Evolutionary conservation across 371 early-diverging fungal species (phyloP).

Genomic region (Mortierella sp.): DNA sequence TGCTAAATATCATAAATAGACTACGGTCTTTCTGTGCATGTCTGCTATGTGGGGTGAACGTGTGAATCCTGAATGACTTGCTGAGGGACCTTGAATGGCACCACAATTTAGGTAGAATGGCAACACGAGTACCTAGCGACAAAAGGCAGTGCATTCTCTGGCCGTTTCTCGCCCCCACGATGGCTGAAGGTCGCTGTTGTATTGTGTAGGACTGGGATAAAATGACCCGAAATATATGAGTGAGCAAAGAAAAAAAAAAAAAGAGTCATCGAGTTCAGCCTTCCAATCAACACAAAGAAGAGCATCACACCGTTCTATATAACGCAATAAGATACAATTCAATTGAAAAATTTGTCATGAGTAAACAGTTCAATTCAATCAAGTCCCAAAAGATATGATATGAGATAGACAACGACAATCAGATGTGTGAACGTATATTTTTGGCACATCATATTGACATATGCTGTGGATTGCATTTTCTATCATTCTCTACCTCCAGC

Average conservation of each 20-base stretch:
- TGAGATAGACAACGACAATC: constrained; percentile 9
- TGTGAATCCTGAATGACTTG: background rate
- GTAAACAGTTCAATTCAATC: background rate
- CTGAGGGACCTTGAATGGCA: background rate
- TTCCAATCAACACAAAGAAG: background rate
- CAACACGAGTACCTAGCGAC: constrained; percentile 11
- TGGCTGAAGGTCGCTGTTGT: too few species aligned
- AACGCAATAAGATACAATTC: background rate
- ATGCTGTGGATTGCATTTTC: constrained; percentile 4
- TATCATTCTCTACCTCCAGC: constrained; percentile 9
- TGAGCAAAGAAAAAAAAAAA: background rate
- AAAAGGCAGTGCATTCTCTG: background rate
- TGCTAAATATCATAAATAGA: too few species aligned
- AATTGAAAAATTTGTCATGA: background rate
- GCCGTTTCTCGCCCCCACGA: background rate
- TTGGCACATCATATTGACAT: constrained; percentile 9
- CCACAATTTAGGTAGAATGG: constrained; percentile 12
- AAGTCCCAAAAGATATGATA: background rate
- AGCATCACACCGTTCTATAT: background rate
- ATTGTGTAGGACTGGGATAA: too few species aligned
- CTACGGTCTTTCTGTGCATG: too few species aligned
- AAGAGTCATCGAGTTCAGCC: constrained; percentile 1
- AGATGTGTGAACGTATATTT: background rate
- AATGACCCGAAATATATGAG: too few species aligned
- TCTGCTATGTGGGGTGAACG: background rate